A percentile compares a stretch with the other conserved stretches of the same genome.
Evolutionary conservation across 2,329 filamentous ascomycete genomes (phyloP).

Genomic region (Chrysosporium queenslandicum): DNA sequence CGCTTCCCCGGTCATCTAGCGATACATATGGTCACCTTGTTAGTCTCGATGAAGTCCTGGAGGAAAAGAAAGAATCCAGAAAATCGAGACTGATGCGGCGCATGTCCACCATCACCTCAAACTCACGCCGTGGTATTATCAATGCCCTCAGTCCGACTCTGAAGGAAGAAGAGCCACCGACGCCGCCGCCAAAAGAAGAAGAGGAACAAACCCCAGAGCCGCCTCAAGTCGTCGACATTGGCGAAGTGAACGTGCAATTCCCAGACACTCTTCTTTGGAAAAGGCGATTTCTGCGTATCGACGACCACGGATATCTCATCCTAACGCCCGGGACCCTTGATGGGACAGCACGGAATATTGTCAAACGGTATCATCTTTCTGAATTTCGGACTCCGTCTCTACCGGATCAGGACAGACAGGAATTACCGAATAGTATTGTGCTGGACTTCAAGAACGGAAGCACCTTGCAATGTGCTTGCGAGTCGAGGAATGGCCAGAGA

Average conservation of each 20-base stretch:
- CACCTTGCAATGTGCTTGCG: constrained; percentile 54
- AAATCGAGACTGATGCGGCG: constrained; percentile 56
- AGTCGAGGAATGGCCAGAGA: constrained; percentile 45
- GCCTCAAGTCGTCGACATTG: constrained; percentile 57
- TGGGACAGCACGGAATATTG: constrained; percentile 47
- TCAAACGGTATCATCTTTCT: constrained; percentile 73
- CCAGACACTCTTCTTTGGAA: constrained; percentile 96
- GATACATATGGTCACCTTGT: constrained; percentile 26
- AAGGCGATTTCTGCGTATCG: constrained; percentile 75
- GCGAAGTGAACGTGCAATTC: constrained; percentile 94
- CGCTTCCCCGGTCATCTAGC: constrained; percentile 24
- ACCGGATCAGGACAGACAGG: constrained; percentile 84
- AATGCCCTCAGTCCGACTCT: constrained; percentile 29
- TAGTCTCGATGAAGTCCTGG: constrained; percentile 31
- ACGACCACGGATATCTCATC: constrained; percentile 72
- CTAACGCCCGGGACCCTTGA: constrained; percentile 60
- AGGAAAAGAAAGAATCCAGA: constrained; percentile 46
- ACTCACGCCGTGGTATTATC: constrained; percentile 41
- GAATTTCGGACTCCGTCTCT: constrained; percentile 71
- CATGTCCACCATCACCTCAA: constrained; percentile 51
- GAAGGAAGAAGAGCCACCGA: constrained; percentile 29
- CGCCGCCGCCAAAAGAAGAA: constrained; percentile 13
- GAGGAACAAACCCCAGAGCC: constrained; percentile 15
- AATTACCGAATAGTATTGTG: constrained; percentile 75
- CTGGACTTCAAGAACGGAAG: constrained; percentile 54